phyloP scores from a whole-genome alignment of 768 basidiomycete species.

The Naganishia vishniacii region DNA sequence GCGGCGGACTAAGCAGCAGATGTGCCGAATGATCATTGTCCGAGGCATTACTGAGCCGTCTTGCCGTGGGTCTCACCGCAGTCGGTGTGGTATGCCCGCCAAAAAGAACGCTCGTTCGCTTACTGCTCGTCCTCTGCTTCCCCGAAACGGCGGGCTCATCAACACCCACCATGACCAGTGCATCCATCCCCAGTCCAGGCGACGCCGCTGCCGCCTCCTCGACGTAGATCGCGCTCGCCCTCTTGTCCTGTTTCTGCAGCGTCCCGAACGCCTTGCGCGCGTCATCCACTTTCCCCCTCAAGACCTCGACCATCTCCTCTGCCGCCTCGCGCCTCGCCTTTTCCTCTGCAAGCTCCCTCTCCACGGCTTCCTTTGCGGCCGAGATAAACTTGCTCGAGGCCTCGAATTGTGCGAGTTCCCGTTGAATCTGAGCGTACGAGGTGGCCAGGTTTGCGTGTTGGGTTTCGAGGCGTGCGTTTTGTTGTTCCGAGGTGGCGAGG shows the following conservation, averaged over 20 bases:
- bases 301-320: slow-evolving; percentile 42
- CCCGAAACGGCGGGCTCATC: neutral
- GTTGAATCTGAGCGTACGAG: slow-evolving; percentile 11
- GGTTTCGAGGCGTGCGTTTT: slow-evolving; percentile 8
- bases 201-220: too few species aligned
- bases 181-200: neutral
- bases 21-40: neutral
- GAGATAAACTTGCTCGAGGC: slow-evolving; percentile 30
- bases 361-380: slow-evolving; percentile 46
- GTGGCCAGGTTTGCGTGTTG: slow-evolving; percentile 1
- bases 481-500: neutral
- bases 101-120: slow-evolving; percentile 34
- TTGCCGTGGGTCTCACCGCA: neutral
- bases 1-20: slow-evolving; percentile 3
- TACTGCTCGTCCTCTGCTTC: slow-evolving; percentile 20
- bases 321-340: slow-evolving; percentile 39
- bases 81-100: neutral
- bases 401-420: slow-evolving; percentile 10
- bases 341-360: slow-evolving; percentile 39
- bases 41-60: slow-evolving; percentile 12
- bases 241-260: slow-evolving; percentile 42
- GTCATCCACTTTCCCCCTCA: slow-evolving; percentile 43
- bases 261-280: slow-evolving; percentile 42
- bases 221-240: slow-evolving; percentile 15
- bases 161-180: neutral